These are phyloP conservation scores for Chaetomium strumarium DNA, from an alignment of 2,329 filamentous ascomycete genomes.

Conservation along the genomic window DNA sequence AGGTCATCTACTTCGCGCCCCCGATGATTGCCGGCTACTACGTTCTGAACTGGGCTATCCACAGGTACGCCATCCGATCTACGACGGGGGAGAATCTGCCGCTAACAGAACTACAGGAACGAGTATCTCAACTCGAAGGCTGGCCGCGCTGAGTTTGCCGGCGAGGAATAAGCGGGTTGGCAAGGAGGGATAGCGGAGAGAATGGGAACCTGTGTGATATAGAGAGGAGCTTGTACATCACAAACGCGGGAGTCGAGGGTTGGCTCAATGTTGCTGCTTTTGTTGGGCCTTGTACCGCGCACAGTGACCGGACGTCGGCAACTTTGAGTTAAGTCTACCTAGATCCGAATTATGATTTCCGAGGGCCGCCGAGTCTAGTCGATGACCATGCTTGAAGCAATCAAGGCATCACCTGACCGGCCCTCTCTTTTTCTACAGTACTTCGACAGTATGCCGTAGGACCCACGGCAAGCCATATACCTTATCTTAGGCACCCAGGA, in stretches of 20 bases:
- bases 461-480: too few species aligned
- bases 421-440: too few species aligned
- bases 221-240: conserved; percentile 26
- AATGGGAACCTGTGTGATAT: conserved; percentile 14
- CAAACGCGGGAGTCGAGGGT: conserved; percentile 16
- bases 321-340: too few species aligned
- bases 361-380: too few species aligned
- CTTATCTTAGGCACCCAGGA: too few species aligned
- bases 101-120: conserved; percentile 50
- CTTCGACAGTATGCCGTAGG: too few species aligned
- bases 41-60: conserved; percentile 82
- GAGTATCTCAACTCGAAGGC: conserved; percentile 76
- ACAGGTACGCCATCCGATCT: conserved; percentile 59
- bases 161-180: conserved; percentile 36
- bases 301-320: too few species aligned
- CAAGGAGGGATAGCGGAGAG: background rate
- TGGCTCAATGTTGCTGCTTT: conserved; percentile 7
- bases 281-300: background rate
- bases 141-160: conserved; percentile 53
- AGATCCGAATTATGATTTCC: too few species aligned
- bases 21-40: conserved; percentile 75
- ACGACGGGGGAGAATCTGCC: conserved; percentile 14
- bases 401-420: too few species aligned
- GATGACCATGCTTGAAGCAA: too few species aligned
- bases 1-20: conserved; percentile 85